Evolutionary conservation across 2,329 filamentous ascomycete species (phyloP), one percentile per base, ranked within the genome.

Genomic region (Calonectria pseudoturangicola): DNA sequence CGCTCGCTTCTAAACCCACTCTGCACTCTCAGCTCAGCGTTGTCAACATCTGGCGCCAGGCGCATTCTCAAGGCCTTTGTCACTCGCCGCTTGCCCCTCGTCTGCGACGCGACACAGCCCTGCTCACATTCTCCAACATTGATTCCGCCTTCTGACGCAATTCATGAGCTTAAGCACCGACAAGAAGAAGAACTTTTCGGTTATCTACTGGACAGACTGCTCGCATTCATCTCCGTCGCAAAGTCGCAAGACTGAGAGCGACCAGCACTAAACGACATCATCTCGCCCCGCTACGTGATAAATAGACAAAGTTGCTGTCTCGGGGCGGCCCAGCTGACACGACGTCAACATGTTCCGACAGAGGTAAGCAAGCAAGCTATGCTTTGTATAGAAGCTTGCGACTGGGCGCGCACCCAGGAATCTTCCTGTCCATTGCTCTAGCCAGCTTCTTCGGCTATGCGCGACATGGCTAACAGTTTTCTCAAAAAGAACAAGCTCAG

Each of bases 401-500:
- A 58, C 45, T 36, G 33, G 18, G 4, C 8, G 56, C 50, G 48
- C 68, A 54, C 27, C 28, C 58, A 45, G 6, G n/a, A 25, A 47
- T 30, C 16, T 13, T 3, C n/a, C 30, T 66, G 33, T 18, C 33
- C 45, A 25, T 51, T 54, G 43, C 21, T 21, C 48, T 39, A 15
- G 47, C 25, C 39, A 25, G 6, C 18, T 30, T 16, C 12, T 7
- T 28, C 25, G 13, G 41, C 41, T 47, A 18, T 39, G 33, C 36
- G 54, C 33, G 15, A 39, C 64, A 30, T 27, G 4, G 27, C 48
- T 64, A 65, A 64, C 62, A 25, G 28, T 10, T 54, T 27, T 60
- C 15, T 21, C 25, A 41, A 41, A 10, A 77, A 94, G 93, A 86
- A 94, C 91, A 81, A 95, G 91, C 84, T 92, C 94, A 69, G 94